Evolutionary conservation across 352 stramenopile genomes (phyloP), one percentile per base, ranked within the genome.

Genomic region (Pythium rishiriense): DNA sequence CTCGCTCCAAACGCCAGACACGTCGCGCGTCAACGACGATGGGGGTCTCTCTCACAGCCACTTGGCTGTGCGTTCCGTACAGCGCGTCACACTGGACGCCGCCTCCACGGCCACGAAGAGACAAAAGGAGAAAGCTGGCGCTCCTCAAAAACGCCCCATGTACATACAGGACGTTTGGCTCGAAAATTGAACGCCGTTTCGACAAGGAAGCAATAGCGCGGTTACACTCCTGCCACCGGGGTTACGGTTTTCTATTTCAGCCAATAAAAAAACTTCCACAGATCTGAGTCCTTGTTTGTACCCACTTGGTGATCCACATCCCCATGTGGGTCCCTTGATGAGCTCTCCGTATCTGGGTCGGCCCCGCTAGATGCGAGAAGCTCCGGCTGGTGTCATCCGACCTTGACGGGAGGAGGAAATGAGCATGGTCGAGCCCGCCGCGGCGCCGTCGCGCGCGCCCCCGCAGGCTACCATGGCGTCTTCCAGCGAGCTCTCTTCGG

Each of bases 381-480:
- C 29, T 26, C 26, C 29, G 53, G 4, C 29, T 19, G n/a, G n/a
- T n/a, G n/a, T n/a, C 51, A 22, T 47, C 6, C 24, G 11, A 31
- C 24, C 8, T 10, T 14, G 24, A 4, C 41, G 45, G 33, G 17
- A 11, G 9, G 9, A 17, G 53, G 17, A 59, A 24, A 15, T 37
- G 24, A 57, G 8, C 21, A 68, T 62, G 61, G 61, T 47, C 14
- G 52, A 62, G 58, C 25, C 48, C 14, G 33, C 58, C 21, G 29
- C 59, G 19, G 50, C 59, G 8, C 29, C 59, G 17, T 66, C 58
- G 22, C 37, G 21, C 41, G 25, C n/a, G n/a, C n/a, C n/a, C n/a
- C n/a, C n/a, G n/a, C n/a, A n/a, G n/a, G n/a, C n/a, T n/a, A n/a
- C n/a, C n/a, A n/a, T n/a, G n/a, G n/a, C n/a, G n/a, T n/a, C n/a